phyloP scores from a whole-genome alignment of 2,329 filamentous ascomycete species.

The Fusarium austroafricanum region DNA sequence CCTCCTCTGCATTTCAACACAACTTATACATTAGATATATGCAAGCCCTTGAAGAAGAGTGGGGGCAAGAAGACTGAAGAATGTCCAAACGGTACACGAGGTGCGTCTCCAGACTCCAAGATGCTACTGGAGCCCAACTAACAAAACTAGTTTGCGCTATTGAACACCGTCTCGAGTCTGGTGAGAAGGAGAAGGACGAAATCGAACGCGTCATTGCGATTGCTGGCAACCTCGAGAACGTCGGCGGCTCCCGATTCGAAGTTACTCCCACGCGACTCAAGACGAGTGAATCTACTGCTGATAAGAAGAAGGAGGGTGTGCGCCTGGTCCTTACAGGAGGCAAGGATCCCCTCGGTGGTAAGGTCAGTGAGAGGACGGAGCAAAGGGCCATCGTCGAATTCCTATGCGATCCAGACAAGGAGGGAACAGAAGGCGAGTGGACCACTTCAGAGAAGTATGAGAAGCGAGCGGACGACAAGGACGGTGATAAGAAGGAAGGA shows the following conservation, averaged over 20 bases:
- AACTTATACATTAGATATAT: slow-evolving; percentile 86
- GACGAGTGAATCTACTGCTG: slow-evolving; percentile 70
- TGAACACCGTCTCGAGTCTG: slow-evolving; percentile 64
- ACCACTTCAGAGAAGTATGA: slow-evolving; percentile 67
- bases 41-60: slow-evolving; percentile 72
- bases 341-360: slow-evolving; percentile 58
- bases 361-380: slow-evolving; percentile 59
- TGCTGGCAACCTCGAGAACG: slow-evolving; percentile 57
- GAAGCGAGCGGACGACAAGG: slow-evolving; percentile 46
- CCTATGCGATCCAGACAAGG: slow-evolving; percentile 77
- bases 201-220: slow-evolving; percentile 60
- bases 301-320: slow-evolving; percentile 77
- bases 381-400: slow-evolving; percentile 89
- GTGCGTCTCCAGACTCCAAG: slow-evolving; percentile 56
- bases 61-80: slow-evolving; percentile 67
- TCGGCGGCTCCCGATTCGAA: slow-evolving; percentile 71
- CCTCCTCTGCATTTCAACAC: slow-evolving; percentile 70
- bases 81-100: slow-evolving; percentile 77
- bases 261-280: slow-evolving; percentile 74
- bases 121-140: background rate
- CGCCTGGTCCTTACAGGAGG: slow-evolving; percentile 75
- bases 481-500: slow-evolving; percentile 54
- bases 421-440: slow-evolving; percentile 79
- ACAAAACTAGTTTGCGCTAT: slow-evolving; percentile 77
- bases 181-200: slow-evolving; percentile 55